Percentiles rank a stretch among this genome's conserved stretches.
These are phyloP conservation scores for Podospora bellae-mahoneyi DNA, from an alignment of 495 filamentous ascomycete genomes.

Conservation along the genomic window DNA sequence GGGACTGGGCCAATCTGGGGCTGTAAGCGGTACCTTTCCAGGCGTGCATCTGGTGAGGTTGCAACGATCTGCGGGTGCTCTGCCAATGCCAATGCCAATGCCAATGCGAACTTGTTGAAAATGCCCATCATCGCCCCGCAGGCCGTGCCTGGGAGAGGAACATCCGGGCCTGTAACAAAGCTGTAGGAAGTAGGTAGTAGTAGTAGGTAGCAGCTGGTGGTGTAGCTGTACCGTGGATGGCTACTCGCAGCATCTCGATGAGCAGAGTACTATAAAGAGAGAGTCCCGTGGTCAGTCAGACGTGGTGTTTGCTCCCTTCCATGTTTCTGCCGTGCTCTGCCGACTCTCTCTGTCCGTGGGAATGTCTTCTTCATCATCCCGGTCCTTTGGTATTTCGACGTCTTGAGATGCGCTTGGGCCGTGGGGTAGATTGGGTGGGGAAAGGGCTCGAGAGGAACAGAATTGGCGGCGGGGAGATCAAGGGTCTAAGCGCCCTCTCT, in stretches of 20 bases:
- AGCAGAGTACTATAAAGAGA: neutral
- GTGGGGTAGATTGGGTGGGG: conserved; percentile 15
- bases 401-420: conserved; percentile 21
- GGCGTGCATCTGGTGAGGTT: conserved; percentile 6
- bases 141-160: too few relatives aligned
- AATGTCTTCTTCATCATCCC: neutral
- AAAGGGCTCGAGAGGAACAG: conserved; percentile 6
- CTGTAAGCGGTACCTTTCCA: conserved; percentile 16
- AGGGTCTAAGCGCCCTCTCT: conserved; percentile 34
- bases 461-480: conserved; percentile 16
- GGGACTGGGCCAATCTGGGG: neutral
- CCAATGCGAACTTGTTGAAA: neutral
- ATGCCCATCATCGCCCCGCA: neutral
- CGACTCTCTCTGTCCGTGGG: neutral
- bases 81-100: conserved; percentile 8
- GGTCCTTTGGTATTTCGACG: neutral
- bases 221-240: neutral
- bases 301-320: neutral
- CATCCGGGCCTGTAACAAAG: too few relatives aligned
- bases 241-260: neutral
- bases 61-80: conserved; percentile 19
- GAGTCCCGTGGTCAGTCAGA: neutral
- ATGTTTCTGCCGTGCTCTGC: conserved; percentile 1
- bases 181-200: neutral
- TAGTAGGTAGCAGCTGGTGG: too few relatives aligned